A percentile compares a stretch with the other conserved stretches of the same genome.
These are phyloP conservation scores for Tympanopsis confertula DNA, from an alignment of 2,329 filamentous ascomycete genomes.

Conservation along the genomic window DNA sequence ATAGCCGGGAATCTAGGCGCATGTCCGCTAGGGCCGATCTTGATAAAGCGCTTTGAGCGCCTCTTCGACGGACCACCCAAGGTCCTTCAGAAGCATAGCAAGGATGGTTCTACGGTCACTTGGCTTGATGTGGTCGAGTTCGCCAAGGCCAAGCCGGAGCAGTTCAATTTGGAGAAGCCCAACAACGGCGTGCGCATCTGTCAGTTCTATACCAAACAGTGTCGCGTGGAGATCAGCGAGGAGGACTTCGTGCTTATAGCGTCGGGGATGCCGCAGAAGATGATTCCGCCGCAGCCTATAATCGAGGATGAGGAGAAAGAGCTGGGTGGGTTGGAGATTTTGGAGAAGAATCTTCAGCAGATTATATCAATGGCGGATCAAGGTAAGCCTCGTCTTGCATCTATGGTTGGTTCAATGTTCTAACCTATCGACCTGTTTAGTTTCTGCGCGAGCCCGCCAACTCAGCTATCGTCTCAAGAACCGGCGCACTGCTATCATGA, in stretches of 20 bases:
- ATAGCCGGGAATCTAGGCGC: constrained; percentile 77
- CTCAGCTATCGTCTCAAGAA: constrained; percentile 72
- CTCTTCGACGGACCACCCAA: constrained; percentile 65
- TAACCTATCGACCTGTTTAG: constrained; percentile 17
- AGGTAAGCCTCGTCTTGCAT: constrained; percentile 13
- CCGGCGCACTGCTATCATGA: constrained; percentile 60
- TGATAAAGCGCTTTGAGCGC: constrained; percentile 76
- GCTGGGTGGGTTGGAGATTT: constrained; percentile 69
- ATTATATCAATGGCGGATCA: constrained; percentile 75
- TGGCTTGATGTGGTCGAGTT: constrained; percentile 84
- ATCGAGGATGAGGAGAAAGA: constrained; percentile 81
- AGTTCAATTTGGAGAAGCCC: constrained; percentile 62
- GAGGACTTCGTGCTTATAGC: constrained; percentile 79
- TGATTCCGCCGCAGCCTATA: constrained; percentile 70
- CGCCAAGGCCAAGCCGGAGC: constrained; percentile 66
- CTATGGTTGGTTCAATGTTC: background rate
- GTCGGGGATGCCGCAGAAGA: constrained; percentile 70
- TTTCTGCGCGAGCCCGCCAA: constrained; percentile 61
- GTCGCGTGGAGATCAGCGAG: constrained; percentile 73
- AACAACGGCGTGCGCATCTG: constrained; percentile 62
- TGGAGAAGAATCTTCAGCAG: constrained; percentile 66
- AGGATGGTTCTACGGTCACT: constrained; percentile 41
- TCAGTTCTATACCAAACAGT: constrained; percentile 71
- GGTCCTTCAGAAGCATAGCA: constrained; percentile 40
- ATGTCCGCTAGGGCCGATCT: constrained; percentile 67